These are phyloP conservation scores for Agrocybe chaxingu DNA, from an alignment of 768 basidiomycete species.

Conservation along the genomic window DNA sequence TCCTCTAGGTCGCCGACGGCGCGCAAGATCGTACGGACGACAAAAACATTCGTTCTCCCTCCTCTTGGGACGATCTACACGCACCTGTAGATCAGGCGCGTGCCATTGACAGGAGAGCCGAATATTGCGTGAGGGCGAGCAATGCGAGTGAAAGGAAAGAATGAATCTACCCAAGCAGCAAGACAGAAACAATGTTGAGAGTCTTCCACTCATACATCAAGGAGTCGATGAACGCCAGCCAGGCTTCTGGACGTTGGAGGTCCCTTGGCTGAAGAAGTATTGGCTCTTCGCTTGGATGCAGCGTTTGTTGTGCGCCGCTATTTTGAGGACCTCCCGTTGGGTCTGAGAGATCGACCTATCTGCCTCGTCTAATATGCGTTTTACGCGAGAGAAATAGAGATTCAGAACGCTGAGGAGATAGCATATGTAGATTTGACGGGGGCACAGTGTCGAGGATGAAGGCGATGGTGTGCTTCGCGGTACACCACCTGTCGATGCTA, in stretches of 20 bases:
- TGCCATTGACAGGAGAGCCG: too few species aligned
- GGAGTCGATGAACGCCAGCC: slow-evolving; percentile 24
- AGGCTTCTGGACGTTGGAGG: slow-evolving; percentile 37
- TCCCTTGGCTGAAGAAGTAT: neutral
- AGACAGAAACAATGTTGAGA: slow-evolving; percentile 23
- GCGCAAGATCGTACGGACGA: too few species aligned
- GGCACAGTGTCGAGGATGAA: slow-evolving; percentile 26
- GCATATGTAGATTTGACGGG: slow-evolving; percentile 29
- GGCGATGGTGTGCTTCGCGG: slow-evolving; percentile 8
- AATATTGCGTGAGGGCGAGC: too few species aligned
- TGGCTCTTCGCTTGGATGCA: neutral
- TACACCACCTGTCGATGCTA: too few species aligned
- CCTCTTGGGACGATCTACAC: too few species aligned
- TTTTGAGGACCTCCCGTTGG: slow-evolving; percentile 34
- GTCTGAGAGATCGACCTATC: slow-evolving; percentile 61
- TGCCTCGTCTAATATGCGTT: slow-evolving; percentile 63
- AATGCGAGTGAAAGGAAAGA: neutral
- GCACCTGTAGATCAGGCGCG: too few species aligned
- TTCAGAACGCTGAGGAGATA: slow-evolving; percentile 58
- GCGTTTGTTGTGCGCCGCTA: slow-evolving; percentile 12
- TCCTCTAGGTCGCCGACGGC: too few species aligned
- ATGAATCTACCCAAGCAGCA: slow-evolving; percentile 20
- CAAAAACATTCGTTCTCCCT: too few species aligned
- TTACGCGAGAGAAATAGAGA: slow-evolving; percentile 69
- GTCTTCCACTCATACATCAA: slow-evolving; percentile 26